Evolutionary conservation across 495 filamentous ascomycete species (phyloP), one percentile per base, ranked within the genome.

Genomic region (Neurospora discreta): DNA sequence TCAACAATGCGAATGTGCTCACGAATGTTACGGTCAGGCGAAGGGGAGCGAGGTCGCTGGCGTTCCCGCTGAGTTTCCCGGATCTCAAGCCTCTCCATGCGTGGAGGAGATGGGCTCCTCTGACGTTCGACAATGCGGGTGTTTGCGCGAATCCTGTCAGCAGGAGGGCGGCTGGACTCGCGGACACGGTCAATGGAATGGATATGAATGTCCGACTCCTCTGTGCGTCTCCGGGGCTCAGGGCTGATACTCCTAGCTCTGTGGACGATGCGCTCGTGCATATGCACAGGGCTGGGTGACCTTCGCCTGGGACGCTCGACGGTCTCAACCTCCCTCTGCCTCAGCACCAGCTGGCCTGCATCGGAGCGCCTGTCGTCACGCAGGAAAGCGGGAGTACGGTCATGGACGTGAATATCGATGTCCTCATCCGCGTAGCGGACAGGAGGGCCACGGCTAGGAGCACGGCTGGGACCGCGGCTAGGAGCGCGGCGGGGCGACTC

Each of bases 41-140:
- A 82, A 1, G 82, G 84, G 1, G 83, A 84, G 23, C 81, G 81
- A 68, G 80, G 78, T 10, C 71, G 40, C 40, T 74, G 58, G 33
- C 80, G 76, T 52, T 85, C 82, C 16, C 82, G 75, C 74, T 85
- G 82, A 36, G 85, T 77, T 38, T 82, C 78, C 69, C 83, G 82
- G 8, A 78, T 77, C 40, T 80, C 75, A 33, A 80, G 70, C n/a
- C 74, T 74, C 71, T 81, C 78, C 16, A 65, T 43, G 20, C 73
- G 73, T 40, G 76, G 75, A 8, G 81, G 78, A 20, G 72, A 75
- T 41, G 72, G 73, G 42, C 79, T 80, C 68, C 78, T 68, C 30
- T 74, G 73, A 20, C 73, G 73, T 70, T 78, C 78, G 36, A 77
- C 38, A 30, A 74, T 74, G 5, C 74, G 71, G 18, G 76, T 76